phyloP scores from a whole-genome alignment of 2,329 filamentous ascomycete genomes.

The Microsporum canis region DNA sequence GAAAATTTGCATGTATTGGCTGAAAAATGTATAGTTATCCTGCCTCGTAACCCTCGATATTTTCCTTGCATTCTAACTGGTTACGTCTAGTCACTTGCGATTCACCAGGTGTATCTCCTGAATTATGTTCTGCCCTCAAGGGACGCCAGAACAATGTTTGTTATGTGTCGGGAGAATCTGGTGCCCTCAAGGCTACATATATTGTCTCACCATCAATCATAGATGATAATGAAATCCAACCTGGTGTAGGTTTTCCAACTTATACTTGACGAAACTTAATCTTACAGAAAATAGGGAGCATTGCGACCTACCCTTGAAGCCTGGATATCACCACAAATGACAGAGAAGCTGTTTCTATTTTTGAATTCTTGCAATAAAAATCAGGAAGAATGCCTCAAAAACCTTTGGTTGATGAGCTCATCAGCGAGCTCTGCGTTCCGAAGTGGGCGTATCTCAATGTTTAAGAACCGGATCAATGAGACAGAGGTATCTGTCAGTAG shows the following conservation, averaged over 20 bases:
- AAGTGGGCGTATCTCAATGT: not conserved
- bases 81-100: not conserved
- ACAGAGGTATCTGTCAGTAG: not conserved
- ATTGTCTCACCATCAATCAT: constrained; percentile 9
- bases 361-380: not conserved
- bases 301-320: constrained; percentile 9
- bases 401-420: constrained; percentile 8
- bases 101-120: not conserved
- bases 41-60: too few species aligned
- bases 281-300: not conserved
- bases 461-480: not conserved
- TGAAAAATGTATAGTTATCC: not conserved
- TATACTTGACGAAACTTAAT: not conserved
- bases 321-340: not conserved
- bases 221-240: constrained; percentile 1
- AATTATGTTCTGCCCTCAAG: constrained; percentile 5
- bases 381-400: constrained; percentile 2
- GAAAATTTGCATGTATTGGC: constrained; percentile 4
- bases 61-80: too few species aligned
- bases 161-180: constrained; percentile 7
- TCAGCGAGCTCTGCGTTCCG: not conserved
- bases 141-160: constrained; percentile 5
- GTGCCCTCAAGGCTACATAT: constrained; percentile 4
- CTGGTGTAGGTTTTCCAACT: not conserved
- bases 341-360: not conserved